A percentile compares a stretch with the other conserved stretches of the same genome.
Evolutionary conservation across 2,329 filamentous ascomycete species (phyloP).

Genomic region (Hypoxylon sp.): DNA sequence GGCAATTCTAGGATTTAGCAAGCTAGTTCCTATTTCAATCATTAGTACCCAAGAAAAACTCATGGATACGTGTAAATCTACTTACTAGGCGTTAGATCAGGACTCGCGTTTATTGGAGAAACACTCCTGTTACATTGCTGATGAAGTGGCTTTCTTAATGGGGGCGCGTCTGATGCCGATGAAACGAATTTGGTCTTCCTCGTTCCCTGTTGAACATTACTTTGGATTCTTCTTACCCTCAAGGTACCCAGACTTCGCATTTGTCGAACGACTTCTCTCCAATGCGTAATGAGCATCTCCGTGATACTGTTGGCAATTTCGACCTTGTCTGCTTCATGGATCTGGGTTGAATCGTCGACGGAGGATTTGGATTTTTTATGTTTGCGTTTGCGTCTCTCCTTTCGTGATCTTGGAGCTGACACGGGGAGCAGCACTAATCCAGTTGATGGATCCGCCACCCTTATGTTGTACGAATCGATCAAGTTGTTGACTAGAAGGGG

Average conservation of each 20-base stretch:
- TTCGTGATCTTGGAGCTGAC: conserved; percentile 54
- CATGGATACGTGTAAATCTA: no score
- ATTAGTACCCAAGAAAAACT: background rate
- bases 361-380: conserved; percentile 44
- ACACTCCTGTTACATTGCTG: conserved; percentile 38
- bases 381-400: conserved; percentile 50
- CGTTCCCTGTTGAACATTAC: conserved; percentile 16
- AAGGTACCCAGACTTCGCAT: conserved; percentile 59
- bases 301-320: conserved; percentile 66
- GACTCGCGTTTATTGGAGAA: conserved; percentile 52
- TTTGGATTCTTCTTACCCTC: conserved; percentile 33
- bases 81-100: conserved; percentile 45
- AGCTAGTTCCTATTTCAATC: conserved; percentile 25
- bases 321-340: conserved; percentile 61
- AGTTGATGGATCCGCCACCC: conserved; percentile 51
- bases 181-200: conserved; percentile 45
- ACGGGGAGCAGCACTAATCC: conserved; percentile 55
- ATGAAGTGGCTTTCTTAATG: conserved; percentile 44
- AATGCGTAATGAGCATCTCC: conserved; percentile 72
- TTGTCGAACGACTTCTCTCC: conserved; percentile 70
- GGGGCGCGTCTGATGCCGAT: conserved; percentile 54
- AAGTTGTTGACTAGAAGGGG: conserved; percentile 69
- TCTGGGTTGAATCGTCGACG: conserved; percentile 32
- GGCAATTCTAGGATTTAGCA: conserved; percentile 5
- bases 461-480: conserved; percentile 60